phyloP scores from a whole-genome alignment of 2,329 filamentous ascomycete genomes.

The Aspergillus niger region DNA sequence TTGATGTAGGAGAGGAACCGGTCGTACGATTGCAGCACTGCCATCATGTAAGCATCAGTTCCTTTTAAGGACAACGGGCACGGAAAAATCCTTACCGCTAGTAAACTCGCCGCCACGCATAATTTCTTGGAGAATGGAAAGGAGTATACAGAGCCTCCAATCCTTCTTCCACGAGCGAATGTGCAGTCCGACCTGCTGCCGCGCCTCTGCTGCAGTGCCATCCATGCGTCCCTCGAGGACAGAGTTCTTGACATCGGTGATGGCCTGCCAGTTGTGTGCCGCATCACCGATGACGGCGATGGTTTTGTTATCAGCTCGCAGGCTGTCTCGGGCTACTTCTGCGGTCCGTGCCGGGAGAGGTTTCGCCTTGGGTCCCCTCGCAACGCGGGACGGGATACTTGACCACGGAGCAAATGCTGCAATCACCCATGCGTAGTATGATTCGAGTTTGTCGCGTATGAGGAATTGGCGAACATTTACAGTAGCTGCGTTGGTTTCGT shows the following conservation, averaged over 20 bases:
- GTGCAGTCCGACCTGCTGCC: constrained; percentile 39
- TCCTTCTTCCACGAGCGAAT: constrained; percentile 42
- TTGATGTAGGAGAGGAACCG: constrained; percentile 56
- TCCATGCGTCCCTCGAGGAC: constrained; percentile 30
- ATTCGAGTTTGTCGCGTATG: constrained; percentile 63
- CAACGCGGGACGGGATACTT: constrained; percentile 47
- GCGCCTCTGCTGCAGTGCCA: constrained; percentile 36
- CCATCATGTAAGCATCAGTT: constrained; percentile 18
- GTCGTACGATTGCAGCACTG: constrained; percentile 55
- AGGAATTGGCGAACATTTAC: constrained; percentile 51
- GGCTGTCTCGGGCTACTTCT: constrained; percentile 71
- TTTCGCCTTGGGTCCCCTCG: constrained; percentile 51
- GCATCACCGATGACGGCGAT: constrained; percentile 67
- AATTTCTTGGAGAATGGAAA: constrained; percentile 43
- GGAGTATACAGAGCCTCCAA: constrained; percentile 43
- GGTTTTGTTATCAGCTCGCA: constrained; percentile 77
- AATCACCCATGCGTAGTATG: constrained; percentile 76
- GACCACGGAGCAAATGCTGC: constrained; percentile 75
- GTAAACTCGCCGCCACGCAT: constrained; percentile 35
- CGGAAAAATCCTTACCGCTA: constrained; percentile 34
- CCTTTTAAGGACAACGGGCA: not conserved
- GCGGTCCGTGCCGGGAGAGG: constrained; percentile 60
- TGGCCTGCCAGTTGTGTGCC: constrained; percentile 62
- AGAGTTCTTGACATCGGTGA: constrained; percentile 60
- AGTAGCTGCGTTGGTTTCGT: constrained; percentile 35